Conservation (phyloP, 83 land plant genomes). For the Isoetes engelmannii region DNA sequence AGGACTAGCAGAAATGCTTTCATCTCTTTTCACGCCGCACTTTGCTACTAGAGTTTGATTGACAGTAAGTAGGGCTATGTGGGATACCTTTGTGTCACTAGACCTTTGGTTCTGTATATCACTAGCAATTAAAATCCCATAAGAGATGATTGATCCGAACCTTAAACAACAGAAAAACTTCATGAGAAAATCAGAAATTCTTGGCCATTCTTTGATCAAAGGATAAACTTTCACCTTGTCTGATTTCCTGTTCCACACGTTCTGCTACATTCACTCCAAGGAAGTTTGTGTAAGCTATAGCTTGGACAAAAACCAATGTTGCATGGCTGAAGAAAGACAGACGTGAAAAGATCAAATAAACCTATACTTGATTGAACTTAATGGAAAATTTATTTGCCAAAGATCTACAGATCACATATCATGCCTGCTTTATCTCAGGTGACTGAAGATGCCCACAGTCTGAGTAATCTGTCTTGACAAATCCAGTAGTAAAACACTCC, state of each 20-base stretch:
- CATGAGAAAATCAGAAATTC: too few species aligned
- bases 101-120: too few species aligned
- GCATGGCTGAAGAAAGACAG: neutral
- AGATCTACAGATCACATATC: neutral
- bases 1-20: too few species aligned
- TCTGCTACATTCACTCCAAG: slow-evolving; percentile 10
- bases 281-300: neutral
- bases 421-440: neutral
- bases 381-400: neutral
- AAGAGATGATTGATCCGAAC: too few species aligned
- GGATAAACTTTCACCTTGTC: neutral
- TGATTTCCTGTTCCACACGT: slow-evolving; percentile 10
- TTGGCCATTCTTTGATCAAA: too few species aligned
- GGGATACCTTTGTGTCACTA: too few species aligned
- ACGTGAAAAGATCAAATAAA: neutral
- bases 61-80: too few species aligned
- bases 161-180: too few species aligned
- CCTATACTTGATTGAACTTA: neutral
- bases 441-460: neutral
- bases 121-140: too few species aligned
- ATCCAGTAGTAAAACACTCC: neutral
- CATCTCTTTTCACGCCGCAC: too few species aligned
- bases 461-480: neutral
- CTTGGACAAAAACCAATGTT: neutral
- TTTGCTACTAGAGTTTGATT: too few species aligned